Evolutionary conservation across 1,284 basidiomycete genomes (phyloP), one percentile per base, ranked within the genome.

Genomic region (Bondarzewia mesenterica): DNA sequence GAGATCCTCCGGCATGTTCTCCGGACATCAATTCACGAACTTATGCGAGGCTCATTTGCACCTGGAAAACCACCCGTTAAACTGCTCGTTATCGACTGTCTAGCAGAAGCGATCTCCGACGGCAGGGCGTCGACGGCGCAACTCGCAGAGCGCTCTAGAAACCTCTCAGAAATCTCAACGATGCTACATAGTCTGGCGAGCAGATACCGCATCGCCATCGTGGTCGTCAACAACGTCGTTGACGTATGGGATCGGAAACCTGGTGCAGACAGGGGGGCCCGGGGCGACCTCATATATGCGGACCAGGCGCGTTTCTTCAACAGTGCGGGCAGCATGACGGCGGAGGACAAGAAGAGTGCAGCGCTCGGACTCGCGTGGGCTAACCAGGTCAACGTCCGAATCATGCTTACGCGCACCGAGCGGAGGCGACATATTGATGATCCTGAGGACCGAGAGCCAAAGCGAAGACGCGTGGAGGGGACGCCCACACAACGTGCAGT

Each of bases 351-450:
- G 48, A 90, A 92, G 60, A 87, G 93, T 64, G 91, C 88, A 0
- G 79, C 78, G 35, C 67, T 97, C 2, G 93, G 93, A 0, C 79
- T 94, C 44, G 82, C 83, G 2, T 97, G 93, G 93, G 85, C 91
- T 7, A 94, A 94, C 62, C 85, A 89, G 53, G 72, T 96, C 51
- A 93, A 93, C 54, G 74, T 74, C 3, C 76, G 93, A 10, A 75
- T 96, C 48, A 84, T 95, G 75, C 72, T 95, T 42, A 79, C 76
- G 42, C 76, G 89, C 15, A 93, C 92, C 0, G 77, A 78, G 5
- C 71, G 89, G 49, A 71, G 84, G 50, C 72, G 79, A 35, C 70
- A 81, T 53, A 56, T 86, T 7, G 68, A 74, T 27, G 67, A 65
- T 29, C 56, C 57, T n/a, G 60, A 63, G 8, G 46, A 29, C 18